Conservation (phyloP, 306 rosid species). For the Malus asiatica region DNA sequence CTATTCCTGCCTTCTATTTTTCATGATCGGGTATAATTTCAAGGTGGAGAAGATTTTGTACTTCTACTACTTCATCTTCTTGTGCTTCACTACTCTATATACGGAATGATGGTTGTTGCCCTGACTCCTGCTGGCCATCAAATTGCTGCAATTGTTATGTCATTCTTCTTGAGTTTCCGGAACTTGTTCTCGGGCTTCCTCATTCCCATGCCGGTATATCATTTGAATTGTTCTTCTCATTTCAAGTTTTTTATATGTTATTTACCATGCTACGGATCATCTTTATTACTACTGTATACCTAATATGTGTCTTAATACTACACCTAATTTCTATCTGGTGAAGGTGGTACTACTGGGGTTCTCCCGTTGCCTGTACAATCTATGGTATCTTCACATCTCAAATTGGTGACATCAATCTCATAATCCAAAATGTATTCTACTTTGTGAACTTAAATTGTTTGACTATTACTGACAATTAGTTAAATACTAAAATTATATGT, state of each 20-base stretch:
- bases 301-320: neutral
- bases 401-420: constrained; percentile 26
- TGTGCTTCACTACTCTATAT: constrained; percentile 61
- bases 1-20: constrained; percentile 36
- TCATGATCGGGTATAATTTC: constrained; percentile 60
- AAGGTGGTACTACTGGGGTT: constrained; percentile 78
- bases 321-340: constrained; percentile 69
- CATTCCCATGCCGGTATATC: no score
- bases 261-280: neutral
- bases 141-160: constrained; percentile 51
- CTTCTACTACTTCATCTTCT: constrained; percentile 66
- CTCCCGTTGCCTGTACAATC: constrained; percentile 70
- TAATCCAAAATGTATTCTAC: no score
- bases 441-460: no score
- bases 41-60: constrained; percentile 38
- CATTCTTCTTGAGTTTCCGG: constrained; percentile 29
- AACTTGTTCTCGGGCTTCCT: no score
- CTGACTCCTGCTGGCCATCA: constrained; percentile 53
- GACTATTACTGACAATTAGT: no score
- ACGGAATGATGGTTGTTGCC: constrained; percentile 71
- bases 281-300: neutral
- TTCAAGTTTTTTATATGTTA: no score
- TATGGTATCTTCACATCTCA: constrained; percentile 58
- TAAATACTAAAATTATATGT: no score
- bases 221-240: neutral